phyloP scores from a whole-genome alignment of 2,329 filamentous ascomycete genomes.

The Diaporthe caulivora region DNA sequence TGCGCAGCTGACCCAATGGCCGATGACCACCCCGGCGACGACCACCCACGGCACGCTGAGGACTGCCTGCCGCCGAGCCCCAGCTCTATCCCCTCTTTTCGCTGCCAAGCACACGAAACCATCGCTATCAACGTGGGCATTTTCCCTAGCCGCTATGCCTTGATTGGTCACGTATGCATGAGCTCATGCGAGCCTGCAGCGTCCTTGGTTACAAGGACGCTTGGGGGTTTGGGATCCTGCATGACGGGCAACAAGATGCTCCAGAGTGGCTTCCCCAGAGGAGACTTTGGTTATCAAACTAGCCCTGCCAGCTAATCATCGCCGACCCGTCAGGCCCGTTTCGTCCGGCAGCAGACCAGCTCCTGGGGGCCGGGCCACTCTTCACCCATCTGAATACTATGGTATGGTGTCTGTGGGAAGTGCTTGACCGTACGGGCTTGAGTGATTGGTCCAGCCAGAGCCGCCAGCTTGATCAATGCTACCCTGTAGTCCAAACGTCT shows the following conservation, averaged over 20 bases:
- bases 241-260: constrained; percentile 19
- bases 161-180: constrained; percentile 33
- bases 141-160: constrained; percentile 34
- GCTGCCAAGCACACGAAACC: constrained; percentile 18
- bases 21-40: constrained; percentile 30
- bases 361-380: constrained; percentile 8
- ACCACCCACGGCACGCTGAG: background rate
- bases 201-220: constrained; percentile 14
- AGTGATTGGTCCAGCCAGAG: constrained; percentile 2
- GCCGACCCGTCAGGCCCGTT: constrained; percentile 25
- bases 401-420: background rate
- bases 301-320: constrained; percentile 1
- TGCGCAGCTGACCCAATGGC: constrained; percentile 38
- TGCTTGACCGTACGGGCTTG: background rate
- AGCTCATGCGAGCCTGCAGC: constrained; percentile 31
- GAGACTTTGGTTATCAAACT: background rate
- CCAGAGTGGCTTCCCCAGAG: constrained; percentile 3
- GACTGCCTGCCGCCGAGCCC: constrained; percentile 33
- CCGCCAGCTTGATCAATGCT: background rate
- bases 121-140: constrained; percentile 28
- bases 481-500: background rate
- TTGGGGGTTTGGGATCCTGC: constrained; percentile 31
- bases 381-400: too few relatives aligned
- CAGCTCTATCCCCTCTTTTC: constrained; percentile 15
- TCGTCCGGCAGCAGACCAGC: constrained; percentile 23